Base-by-base conservation (phyloP, 495 filamentous ascomycete species). In the Penicillium ucsense region DNA sequence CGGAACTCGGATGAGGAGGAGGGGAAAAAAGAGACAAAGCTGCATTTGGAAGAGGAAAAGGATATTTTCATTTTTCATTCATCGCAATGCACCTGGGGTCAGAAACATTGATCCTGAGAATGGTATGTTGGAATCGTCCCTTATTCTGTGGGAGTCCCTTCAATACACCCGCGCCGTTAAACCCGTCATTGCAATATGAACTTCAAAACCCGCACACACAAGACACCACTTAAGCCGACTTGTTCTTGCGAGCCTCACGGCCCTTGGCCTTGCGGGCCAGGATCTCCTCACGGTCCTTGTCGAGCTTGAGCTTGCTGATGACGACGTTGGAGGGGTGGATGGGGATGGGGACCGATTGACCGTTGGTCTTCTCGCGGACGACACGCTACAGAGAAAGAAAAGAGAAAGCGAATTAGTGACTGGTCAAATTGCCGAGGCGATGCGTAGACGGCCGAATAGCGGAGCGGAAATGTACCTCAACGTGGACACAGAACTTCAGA, bases 231-330 rank as follows among this genome's bases (percentile, higher is more conserved):
- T 70, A 66, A 61, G 63, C 54, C 34, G 61, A 65, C 61, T 64
- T 66, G 57, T 38, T 46, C 60, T 63, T 60, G 55, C 91, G 82
- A 75, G 88, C 88, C 41, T 33, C 41, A 43, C 41, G 41, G 27
- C 41, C 41, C 41, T 43, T 43, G 6, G 43, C 46, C 60, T 64
- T 62, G 55, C 91, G 82, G 75, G 88, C 88, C 46, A 96, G 77
- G 65, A 97, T 92, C 67, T 75, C 76, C 78, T 97, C 91, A 60
- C 92, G 86, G 74, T 99, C 92, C 84, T 95, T 94, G 75, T 95
- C 89, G 57, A 95, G 74, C 83, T 96, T 94, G 66, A 98, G 77
- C 80, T 96, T 95, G 70, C 85, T 96, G 76, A 97, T 86, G 70
- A 90, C 81, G 55, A 94, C 86, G 70, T 96, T 97, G 70, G 82